Conservation (phyloP, 352 stramenopile species). For the Pythium angustatum region DNA sequence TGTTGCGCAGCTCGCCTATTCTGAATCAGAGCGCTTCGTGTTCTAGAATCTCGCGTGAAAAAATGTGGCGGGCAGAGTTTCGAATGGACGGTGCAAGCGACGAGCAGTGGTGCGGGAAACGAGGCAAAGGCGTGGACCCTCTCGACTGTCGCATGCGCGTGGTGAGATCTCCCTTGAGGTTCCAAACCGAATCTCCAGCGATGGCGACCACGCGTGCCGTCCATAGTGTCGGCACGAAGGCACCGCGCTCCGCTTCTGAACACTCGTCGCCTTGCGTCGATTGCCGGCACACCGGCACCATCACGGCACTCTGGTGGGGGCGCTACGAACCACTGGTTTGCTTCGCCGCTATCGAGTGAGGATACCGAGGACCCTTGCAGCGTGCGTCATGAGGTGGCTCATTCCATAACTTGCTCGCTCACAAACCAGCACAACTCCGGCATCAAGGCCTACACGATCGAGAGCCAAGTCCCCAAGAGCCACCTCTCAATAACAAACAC, state of each 20-base stretch:
- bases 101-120: neutral
- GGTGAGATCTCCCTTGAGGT: neutral
- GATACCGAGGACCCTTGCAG: no score
- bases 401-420: neutral
- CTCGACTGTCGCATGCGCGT: neutral
- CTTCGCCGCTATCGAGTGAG: no score
- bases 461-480: neutral
- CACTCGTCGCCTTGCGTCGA: no score
- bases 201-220: neutral
- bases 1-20: neutral
- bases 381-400: neutral
- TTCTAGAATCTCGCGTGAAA: no score
- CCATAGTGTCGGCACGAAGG: no score
- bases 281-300: no score
- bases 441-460: neutral
- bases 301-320: no score
- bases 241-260: no score
- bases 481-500: neutral
- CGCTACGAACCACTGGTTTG: no score
- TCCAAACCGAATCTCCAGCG: neutral
- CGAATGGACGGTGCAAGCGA: constrained; percentile 1
- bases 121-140: neutral
- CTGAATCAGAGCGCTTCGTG: no score
- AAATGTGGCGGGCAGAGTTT: neutral
- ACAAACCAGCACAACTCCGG: neutral